Percentiles rank a stretch among this genome's conserved stretches.
phyloP scores from a whole-genome alignment of 495 filamentous ascomycete genomes.

The Penicillium herquei region DNA sequence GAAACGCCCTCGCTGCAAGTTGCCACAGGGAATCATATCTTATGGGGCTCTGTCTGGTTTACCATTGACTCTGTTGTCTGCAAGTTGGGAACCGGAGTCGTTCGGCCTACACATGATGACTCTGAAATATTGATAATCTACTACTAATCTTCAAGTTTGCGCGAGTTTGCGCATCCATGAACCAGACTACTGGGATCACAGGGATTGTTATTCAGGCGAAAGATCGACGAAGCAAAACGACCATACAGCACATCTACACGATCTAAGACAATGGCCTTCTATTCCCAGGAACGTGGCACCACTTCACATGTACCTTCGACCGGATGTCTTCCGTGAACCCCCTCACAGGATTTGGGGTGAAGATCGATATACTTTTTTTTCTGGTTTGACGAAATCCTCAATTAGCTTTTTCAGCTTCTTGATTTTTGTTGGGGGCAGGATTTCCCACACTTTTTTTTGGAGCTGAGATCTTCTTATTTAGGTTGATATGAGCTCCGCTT shows the following conservation, averaged over 20 bases:
- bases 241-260: not conserved
- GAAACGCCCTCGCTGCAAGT: slow-evolving; percentile 5
- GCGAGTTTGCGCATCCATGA: not conserved
- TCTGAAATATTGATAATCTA: not conserved
- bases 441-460: too few species aligned
- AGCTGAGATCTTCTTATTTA: not conserved
- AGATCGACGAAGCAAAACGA: not conserved
- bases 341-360: not conserved
- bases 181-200: not conserved
- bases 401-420: too few species aligned
- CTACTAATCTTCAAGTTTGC: not conserved
- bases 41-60: not conserved
- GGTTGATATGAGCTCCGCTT: not conserved
- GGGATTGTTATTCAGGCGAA: not conserved
- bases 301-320: not conserved
- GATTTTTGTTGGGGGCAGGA: too few species aligned
- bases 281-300: not conserved
- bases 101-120: slow-evolving; percentile 6
- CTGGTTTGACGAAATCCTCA: not conserved
- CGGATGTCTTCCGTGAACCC: not conserved
- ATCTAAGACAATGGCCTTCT: slow-evolving; percentile 2
- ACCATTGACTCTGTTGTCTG: not conserved
- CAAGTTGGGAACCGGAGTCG: slow-evolving; percentile 1
- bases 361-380: slow-evolving; percentile 5
- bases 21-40: slow-evolving; percentile 5